Evolutionary conservation across 1,284 basidiomycete genomes (phyloP).

Genomic region (Violaceomyces palustris): DNA sequence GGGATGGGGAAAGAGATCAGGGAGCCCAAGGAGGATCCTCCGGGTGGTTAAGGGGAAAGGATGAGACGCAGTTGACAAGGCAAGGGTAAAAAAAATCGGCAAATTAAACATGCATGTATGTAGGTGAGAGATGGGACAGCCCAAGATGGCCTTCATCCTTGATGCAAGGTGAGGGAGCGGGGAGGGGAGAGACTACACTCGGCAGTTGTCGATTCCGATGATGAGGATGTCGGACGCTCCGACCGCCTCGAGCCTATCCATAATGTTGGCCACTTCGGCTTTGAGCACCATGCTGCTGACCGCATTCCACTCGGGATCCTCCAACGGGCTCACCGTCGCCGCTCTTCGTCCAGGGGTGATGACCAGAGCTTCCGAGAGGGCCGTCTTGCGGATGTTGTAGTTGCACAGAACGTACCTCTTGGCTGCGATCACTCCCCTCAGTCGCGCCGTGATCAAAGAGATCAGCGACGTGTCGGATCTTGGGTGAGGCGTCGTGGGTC

Average conservation of each 20-base stretch:
- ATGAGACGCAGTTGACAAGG: too few relatives aligned
- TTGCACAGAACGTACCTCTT: constrained; percentile 80
- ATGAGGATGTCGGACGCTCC: constrained; percentile 89
- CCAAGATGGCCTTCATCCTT: too few relatives aligned
- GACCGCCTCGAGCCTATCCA: constrained; percentile 76
- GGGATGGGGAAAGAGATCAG: too few relatives aligned
- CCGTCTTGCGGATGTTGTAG: constrained; percentile 75
- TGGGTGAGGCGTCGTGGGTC: constrained; percentile 66
- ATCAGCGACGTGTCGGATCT: constrained; percentile 64
- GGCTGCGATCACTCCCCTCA: constrained; percentile 89
- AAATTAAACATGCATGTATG: too few relatives aligned
- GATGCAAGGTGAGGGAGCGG: too few relatives aligned
- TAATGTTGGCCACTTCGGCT: constrained; percentile 73
- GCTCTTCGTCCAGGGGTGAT: constrained; percentile 87
- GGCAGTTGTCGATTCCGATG: constrained; percentile 85
- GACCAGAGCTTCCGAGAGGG: constrained; percentile 62
- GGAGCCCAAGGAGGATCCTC: too few relatives aligned
- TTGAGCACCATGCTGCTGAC: constrained; percentile 90
- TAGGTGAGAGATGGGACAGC: too few relatives aligned
- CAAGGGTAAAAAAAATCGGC: too few relatives aligned
- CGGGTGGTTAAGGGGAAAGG: too few relatives aligned
- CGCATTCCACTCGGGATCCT: constrained; percentile 77
- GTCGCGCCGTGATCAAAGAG: constrained; percentile 74
- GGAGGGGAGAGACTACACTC: constrained; percentile 61
- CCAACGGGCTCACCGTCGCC: constrained; percentile 82